Evolutionary conservation across 805 yeast genomes (phyloP), one percentile per base, ranked within the genome.

Genomic region (Spathaspora girioi): DNA sequence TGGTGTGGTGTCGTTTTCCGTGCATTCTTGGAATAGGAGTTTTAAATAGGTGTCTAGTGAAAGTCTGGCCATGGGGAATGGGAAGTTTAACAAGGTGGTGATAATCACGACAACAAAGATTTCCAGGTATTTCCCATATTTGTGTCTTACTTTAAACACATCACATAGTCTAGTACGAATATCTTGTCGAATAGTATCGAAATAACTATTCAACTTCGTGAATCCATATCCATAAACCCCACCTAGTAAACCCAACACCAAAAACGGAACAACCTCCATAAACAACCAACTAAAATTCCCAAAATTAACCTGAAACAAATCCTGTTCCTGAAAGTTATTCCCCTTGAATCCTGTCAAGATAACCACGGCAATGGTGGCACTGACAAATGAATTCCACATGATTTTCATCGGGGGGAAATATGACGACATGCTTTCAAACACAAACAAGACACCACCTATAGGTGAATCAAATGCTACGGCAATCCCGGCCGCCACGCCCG

Each of bases 391-490:
- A 58, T 83, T 84, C 97, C 96, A 89, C 83, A 89, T 80, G 54
- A 85, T 75, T 54, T 77, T 79, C 26, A 81, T 81, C 18, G 85
- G 81, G 46, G 78, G 80, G 60, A 85, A 82, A 60, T 79, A 87
- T 32, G 83, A 79, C 3, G 86, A 81, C 43, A 86, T 71, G 54
- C 82, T 83, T 59, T 89, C 96, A 17, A 87, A 64, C 4, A 87
- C 85, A 64, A 89, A 90, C 31, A 89, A 64, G 1, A 90, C 94
- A 1, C 96, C 97, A 7, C 96, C 96, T 50, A 90, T 83, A 2
- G 97, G 96, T 0, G 96, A 84, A 54, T 86, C 87, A 67, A 89
- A 89, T 0, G 96, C 96, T 12, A 87, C 88, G 0, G 92, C 82
- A 20, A 89, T 85, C 5, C 96, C 97, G 0, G 92, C 84, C 0